Base-by-base conservation (phyloP, 1,284 basidiomycete genomes). In the Malassezia slooffiae region DNA sequence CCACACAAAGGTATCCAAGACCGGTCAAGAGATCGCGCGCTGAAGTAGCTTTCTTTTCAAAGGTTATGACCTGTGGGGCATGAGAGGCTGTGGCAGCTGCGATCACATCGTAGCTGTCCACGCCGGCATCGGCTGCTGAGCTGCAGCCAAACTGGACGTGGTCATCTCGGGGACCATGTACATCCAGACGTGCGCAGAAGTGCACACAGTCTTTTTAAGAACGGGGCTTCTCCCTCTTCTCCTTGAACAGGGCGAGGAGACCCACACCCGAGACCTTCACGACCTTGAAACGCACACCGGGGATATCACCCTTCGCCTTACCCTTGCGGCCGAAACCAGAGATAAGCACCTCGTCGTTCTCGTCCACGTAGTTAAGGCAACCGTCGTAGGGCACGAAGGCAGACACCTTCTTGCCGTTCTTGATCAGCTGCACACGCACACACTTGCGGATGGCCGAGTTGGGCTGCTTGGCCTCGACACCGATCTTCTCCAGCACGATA, bases 361-460 rank as follows among this genome's bases (percentile, higher is more conserved):
- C 91, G 47, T 66, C 62, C 42, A 68, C 59, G 71, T 91, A 93
- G 82, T 95, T 95, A 63, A 96, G 76, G 78, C 90, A 95, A 80
- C 93, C 93, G 72, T 97, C 93, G 74, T 96, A 96, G 52, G 67
- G 60, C 20, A 64, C 62, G 58, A 60, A 70, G 50, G 57, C 58
- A 23, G 53, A 58, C 30, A 58, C 88, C 76, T 97, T 96, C 84
- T 97, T 97, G 70, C 93, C 93, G 78, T 99, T 99, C 81, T 99
- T 97, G 76, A 99, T 97, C 69, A 99, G 80, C 72, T 99, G 93
- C 54, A 97, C 93, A 77, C 93, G 87, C 62, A 99, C 93, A 79
- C 93, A 97, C 76, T 99, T 99, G 75, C 93, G 88, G 74, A 97
- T 96, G 73, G 93, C 93, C 72, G 93, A 97, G 81, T 99, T 99